Conservation (phyloP, 768 basidiomycete species). For the Agrocybe praecox region DNA sequence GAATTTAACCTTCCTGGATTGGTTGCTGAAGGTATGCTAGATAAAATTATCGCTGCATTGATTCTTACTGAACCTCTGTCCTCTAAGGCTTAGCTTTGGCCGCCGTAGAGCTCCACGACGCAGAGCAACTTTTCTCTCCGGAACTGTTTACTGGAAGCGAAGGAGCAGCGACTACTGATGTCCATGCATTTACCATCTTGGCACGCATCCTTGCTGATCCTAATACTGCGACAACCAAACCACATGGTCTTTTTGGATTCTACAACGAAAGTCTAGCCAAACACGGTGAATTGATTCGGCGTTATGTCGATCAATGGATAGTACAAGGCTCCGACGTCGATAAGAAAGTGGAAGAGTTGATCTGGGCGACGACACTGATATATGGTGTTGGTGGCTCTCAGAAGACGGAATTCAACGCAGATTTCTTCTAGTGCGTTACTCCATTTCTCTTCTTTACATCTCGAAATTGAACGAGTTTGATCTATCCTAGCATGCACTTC, state of each 20-base stretch:
- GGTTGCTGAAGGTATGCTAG: constrained; percentile 56
- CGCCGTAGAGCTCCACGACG: constrained; percentile 40
- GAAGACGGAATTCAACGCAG: constrained; percentile 42
- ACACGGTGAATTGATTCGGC: constrained; percentile 40
- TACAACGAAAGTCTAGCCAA: constrained; percentile 29
- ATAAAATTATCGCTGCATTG: neutral
- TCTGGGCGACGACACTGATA: constrained; percentile 55
- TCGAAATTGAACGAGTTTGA: neutral
- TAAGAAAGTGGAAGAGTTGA: constrained; percentile 63
- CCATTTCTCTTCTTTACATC: neutral
- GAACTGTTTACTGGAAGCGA: neutral
- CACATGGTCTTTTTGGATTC: constrained; percentile 27
- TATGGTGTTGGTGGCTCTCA: constrained; percentile 59
- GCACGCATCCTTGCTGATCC: constrained; percentile 56
- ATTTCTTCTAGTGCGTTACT: constrained; percentile 60
- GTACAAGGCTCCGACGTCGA: constrained; percentile 16
- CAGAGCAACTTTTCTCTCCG: neutral
- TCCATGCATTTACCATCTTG: constrained; percentile 30
- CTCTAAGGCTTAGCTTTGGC: constrained; percentile 61
- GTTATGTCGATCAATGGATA: constrained; percentile 47
- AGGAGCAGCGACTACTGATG: neutral
- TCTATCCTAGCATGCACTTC: constrained; percentile 54
- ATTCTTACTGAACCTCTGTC: neutral
- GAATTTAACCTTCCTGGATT: constrained; percentile 65
- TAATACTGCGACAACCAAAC: constrained; percentile 14